phyloP scores from a whole-genome alignment of 768 basidiomycete species.

The Heimioporus sp. region DNA sequence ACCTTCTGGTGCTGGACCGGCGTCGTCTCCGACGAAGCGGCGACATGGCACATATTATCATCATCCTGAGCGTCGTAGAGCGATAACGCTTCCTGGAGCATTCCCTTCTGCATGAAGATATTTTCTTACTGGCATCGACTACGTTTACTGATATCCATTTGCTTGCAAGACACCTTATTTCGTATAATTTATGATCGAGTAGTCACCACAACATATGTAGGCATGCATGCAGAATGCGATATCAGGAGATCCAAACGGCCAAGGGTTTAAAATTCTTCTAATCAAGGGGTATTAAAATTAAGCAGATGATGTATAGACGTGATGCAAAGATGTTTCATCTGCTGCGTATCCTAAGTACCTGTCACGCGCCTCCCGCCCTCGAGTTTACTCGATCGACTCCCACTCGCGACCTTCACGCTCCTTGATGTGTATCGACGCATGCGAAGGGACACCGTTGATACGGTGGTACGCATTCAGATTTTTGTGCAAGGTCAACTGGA shows the following conservation, averaged over 20 bases:
- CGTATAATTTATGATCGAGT: neutral
- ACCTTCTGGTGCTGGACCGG: slow-evolving; percentile 12
- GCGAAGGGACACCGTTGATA: slow-evolving; percentile 78
- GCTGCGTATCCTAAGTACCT: slow-evolving; percentile 2
- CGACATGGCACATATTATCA: slow-evolving; percentile 82
- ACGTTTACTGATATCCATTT: neutral
- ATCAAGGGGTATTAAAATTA: slow-evolving; percentile 21
- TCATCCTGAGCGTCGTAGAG: slow-evolving; percentile 67
- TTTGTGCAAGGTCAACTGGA: slow-evolving; percentile 98
- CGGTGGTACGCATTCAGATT: slow-evolving; percentile 96
- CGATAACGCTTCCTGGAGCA: slow-evolving; percentile 54
- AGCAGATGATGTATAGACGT: slow-evolving; percentile 21
- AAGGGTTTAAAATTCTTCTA: too few species aligned
- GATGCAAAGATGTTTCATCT: slow-evolving; percentile 10
- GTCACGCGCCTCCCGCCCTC: neutral
- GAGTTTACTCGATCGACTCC: slow-evolving; percentile 22
- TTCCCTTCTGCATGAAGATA: slow-evolving; percentile 33
- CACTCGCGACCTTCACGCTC: slow-evolving; percentile 28
- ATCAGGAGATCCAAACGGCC: too few species aligned
- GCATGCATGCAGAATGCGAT: too few species aligned
- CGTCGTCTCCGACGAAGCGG: slow-evolving; percentile 42
- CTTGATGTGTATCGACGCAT: slow-evolving; percentile 74
- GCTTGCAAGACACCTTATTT: neutral
- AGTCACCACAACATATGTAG: neutral
- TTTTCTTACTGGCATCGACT: neutral